phyloP scores from a whole-genome alignment of 1,284 basidiomycete species.

The Ganoderma sinense region DNA sequence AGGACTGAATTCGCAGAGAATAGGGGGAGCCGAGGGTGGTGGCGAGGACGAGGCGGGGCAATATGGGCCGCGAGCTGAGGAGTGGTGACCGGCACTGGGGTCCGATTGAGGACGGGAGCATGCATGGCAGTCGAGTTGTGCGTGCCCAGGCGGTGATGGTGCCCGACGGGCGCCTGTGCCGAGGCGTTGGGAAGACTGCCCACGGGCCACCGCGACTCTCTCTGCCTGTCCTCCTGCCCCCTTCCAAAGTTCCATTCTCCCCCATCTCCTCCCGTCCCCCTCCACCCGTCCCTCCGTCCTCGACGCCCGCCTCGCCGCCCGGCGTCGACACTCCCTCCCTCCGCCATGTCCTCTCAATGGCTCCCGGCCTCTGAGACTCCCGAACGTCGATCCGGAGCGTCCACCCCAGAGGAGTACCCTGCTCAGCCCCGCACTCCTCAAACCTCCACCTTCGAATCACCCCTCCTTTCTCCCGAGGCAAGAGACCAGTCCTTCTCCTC shows the following conservation, averaged over 20 bases:
- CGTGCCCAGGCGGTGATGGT: not conserved
- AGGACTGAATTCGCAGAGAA: not conserved
- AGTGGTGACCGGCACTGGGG: not conserved
- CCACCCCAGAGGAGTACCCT: constrained; percentile 34
- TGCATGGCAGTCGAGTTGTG: not conserved
- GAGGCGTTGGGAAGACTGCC: not conserved
- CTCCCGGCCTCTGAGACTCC: constrained; percentile 31
- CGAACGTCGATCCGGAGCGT: constrained; percentile 32
- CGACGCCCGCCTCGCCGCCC: constrained; percentile 14
- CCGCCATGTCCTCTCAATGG: constrained; percentile 37
- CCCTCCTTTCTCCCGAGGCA: constrained; percentile 37
- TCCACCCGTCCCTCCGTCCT: constrained; percentile 10
- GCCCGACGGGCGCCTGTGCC: not conserved
- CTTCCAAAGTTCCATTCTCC: constrained; percentile 9
- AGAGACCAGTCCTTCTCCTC: constrained; percentile 29
- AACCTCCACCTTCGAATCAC: constrained; percentile 39
- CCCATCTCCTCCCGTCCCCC: constrained; percentile 3
- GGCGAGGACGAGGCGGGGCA: not conserved
- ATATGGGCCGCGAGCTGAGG: too few relatives aligned
- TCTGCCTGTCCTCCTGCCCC: constrained; percentile 1
- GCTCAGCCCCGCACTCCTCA: constrained; percentile 35
- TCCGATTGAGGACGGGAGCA: not conserved
- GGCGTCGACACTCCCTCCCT: constrained; percentile 17
- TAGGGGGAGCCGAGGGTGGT: not conserved
- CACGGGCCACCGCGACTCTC: not conserved